Evolutionary conservation across 129 eudicot species (phyloP).

Genomic region (Artemisia annua): DNA sequence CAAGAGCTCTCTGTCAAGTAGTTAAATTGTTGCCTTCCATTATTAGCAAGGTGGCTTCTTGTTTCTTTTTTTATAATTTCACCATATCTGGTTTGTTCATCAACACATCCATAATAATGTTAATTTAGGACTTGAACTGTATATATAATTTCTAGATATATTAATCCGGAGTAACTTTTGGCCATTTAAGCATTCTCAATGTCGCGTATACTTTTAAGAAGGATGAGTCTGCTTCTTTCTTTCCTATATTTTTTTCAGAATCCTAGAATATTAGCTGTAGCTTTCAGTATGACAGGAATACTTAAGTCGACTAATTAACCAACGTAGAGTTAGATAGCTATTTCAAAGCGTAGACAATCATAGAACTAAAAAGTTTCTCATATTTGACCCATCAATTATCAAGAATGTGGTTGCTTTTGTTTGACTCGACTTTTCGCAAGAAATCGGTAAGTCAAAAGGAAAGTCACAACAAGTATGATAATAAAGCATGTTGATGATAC

Average conservation of each 20-base stretch:
- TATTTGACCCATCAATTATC: not conserved
- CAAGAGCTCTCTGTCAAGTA: conserved; percentile 26
- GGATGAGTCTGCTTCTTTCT: not conserved
- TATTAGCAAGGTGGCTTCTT: conserved; percentile 19
- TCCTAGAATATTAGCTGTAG: conserved; percentile 9
- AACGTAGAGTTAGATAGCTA: not conserved
- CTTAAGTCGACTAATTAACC: not conserved
- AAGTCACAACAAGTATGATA: too few species aligned
- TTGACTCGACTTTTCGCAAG: too few species aligned
- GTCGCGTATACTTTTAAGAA: not conserved
- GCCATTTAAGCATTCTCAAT: too few species aligned
- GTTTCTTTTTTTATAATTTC: not conserved
- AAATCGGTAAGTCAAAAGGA: too few species aligned
- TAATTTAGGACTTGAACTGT: not conserved
- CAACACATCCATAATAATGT: not conserved
- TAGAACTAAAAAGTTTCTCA: too few species aligned
- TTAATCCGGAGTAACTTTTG: too few species aligned
- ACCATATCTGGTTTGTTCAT: not conserved
- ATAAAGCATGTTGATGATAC: too few species aligned
- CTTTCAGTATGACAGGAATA: not conserved
- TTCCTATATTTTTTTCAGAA: not conserved
- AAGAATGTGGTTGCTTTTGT: not conserved
- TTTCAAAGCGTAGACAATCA: not conserved
- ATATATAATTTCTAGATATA: not conserved
- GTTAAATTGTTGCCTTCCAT: conserved; percentile 26